These are phyloP conservation scores for Rosellinia necatrix DNA, from an alignment of 2,329 filamentous ascomycete species.

Conservation along the genomic window DNA sequence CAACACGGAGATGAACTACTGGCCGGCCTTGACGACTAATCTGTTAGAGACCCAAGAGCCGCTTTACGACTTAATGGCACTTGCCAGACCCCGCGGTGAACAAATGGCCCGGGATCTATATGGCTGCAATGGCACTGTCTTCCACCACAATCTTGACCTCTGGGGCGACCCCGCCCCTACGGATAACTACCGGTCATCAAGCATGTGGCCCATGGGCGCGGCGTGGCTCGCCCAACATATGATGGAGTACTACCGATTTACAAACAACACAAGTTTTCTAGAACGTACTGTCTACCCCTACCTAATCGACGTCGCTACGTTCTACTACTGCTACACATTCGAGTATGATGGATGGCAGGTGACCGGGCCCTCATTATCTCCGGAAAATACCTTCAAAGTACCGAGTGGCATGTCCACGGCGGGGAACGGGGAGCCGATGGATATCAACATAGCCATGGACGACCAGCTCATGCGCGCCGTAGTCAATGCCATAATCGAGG, in stretches of 20 bases:
- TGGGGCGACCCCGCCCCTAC: conserved; percentile 46
- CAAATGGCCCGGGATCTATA: conserved; percentile 45
- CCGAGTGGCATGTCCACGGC: conserved; percentile 3
- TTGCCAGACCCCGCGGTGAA: conserved; percentile 39
- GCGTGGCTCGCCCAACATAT: conserved; percentile 48
- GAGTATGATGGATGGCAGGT: conserved; percentile 32
- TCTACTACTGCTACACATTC: conserved; percentile 47
- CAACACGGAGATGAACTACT: conserved; percentile 32
- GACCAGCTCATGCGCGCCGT: conserved; percentile 44
- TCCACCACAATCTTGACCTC: conserved; percentile 47
- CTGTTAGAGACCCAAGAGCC: conserved; percentile 47
- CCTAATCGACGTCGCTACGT: conserved; percentile 42
- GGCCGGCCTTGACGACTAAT: conserved; percentile 39
- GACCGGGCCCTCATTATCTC: conserved; percentile 29
- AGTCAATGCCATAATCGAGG: conserved; percentile 35
- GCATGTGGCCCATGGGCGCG: conserved; percentile 47
- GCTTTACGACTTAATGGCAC: conserved; percentile 40
- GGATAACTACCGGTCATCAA: conserved; percentile 21
- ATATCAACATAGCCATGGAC: conserved; percentile 26
- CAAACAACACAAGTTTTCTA: conserved; percentile 39
- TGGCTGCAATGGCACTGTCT: conserved; percentile 43
- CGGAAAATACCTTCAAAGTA: conserved; percentile 27
- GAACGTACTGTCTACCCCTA: conserved; percentile 33
- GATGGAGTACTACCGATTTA: conserved; percentile 47
- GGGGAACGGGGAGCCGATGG: conserved; percentile 17